Evolutionary conservation across 495 filamentous ascomycete species (phyloP), one percentile per base, ranked within the genome.

Genomic region (Talaromyces trachyspermus): DNA sequence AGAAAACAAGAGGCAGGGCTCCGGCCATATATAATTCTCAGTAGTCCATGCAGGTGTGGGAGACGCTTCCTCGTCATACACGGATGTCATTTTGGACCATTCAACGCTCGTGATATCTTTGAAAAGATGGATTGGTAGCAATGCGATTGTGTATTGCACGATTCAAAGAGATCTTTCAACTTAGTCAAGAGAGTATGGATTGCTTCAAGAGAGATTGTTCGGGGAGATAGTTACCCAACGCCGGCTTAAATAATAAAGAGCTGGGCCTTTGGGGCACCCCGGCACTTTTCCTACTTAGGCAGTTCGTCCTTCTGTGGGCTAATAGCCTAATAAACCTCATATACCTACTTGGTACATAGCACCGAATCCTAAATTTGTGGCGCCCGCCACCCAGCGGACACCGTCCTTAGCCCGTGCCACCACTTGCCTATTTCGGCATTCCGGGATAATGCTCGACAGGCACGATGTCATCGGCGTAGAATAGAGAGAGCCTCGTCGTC

Each of bases 1-100:
- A 11, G 38, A 41, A 41, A 41, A 20, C n/a, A 41, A 23, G 14
- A 41, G 19, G 19, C 38, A 41, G 0, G 38, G 38, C 14, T 41
- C 38, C 38, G 38, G 38, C 38, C 38, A 41, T 41, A 41, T 14
- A 11, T 9, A 3, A 41, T 41, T 23, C 11, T 41, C 38, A 23
- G 18, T 20, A 41, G 38, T 9, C 38, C 38, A 30, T 30, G 27
- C 27, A 23, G 18, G 18, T 23, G 20, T 3, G 20, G 14, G 38
- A n/a, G n/a, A n/a, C n/a, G n/a, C n/a, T 30, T 30, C 8, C 20
- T 41, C 23, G 24, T 25, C 23, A 15, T 41, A 41, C 17, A 41
- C 3, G 11, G 38, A 25, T 10, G 38, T 10, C 1, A 41, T 41
- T n/a, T 7, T 20, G 4, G 38, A 41, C 19, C 38, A 41, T 3